These are phyloP conservation scores for Sistotremastrum suecicum DNA, from an alignment of 768 basidiomycete genomes.

Conservation along the genomic window DNA sequence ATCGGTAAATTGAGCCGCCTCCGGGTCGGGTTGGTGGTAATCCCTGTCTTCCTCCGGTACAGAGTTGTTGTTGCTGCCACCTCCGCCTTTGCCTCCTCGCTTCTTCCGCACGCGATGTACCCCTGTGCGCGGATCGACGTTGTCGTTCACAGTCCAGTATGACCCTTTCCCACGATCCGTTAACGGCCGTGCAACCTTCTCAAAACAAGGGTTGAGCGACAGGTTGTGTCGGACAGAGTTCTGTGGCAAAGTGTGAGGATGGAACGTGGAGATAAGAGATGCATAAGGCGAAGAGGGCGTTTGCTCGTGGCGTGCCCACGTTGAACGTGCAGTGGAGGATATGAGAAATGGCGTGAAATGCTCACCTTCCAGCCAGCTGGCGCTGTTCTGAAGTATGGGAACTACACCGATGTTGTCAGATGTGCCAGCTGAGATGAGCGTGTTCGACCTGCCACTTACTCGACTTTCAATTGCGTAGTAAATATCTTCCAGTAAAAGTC, in stretches of 20 bases:
- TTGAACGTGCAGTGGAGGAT: not conserved
- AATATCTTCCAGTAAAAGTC: conserved; percentile 75
- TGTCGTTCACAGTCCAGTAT: conserved; percentile 87
- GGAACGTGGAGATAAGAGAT: conserved; percentile 11
- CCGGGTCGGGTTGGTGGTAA: conserved; percentile 39
- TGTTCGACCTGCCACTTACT: conserved; percentile 29
- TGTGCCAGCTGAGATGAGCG: not conserved
- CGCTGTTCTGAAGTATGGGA: conserved; percentile 78
- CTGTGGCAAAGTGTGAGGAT: conserved; percentile 24
- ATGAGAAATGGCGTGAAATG: conserved; percentile 2
- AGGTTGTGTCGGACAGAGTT: conserved; percentile 87
- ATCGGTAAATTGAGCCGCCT: conserved; percentile 1
- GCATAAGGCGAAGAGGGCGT: conserved; percentile 18
- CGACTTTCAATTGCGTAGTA: conserved; percentile 86
- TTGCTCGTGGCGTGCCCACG: conserved; percentile 7
- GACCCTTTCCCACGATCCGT: conserved; percentile 86
- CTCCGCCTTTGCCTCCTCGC: conserved; percentile 39
- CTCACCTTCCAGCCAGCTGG: conserved; percentile 89
- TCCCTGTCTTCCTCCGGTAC: conserved; percentile 53
- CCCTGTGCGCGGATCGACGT: conserved; percentile 78
- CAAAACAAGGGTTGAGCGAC: conserved; percentile 81
- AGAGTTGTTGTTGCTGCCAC: conserved; percentile 29
- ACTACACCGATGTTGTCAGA: conserved; percentile 29
- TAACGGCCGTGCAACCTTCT: conserved; percentile 82
- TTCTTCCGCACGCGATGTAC: conserved; percentile 84